Conservation (phyloP, 257 asterid genomes). For the Lycium barbarum region DNA sequence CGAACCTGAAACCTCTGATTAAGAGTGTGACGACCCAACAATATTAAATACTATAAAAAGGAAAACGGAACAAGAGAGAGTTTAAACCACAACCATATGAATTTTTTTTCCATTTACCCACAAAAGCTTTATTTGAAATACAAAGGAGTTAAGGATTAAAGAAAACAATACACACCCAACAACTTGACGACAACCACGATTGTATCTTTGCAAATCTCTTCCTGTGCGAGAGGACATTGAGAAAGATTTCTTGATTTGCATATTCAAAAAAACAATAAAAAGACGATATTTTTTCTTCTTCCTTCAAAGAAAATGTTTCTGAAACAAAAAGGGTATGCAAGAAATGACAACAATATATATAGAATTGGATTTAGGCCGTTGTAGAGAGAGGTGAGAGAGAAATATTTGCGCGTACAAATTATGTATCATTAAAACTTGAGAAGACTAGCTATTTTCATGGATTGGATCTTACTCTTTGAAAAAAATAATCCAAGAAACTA, state of each 20-base stretch:
- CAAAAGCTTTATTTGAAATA: not conserved
- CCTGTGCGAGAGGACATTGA: slow-evolving; percentile 68
- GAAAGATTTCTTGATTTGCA: slow-evolving; percentile 65
- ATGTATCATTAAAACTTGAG: not conserved
- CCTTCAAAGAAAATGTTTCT: not conserved
- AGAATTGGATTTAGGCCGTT: not conserved
- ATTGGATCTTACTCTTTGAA: not conserved
- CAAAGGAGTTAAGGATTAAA: not conserved
- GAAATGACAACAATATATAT: not conserved
- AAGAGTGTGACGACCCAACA: not conserved
- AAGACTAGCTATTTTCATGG: slow-evolving; percentile 10
- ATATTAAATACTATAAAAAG: not conserved
- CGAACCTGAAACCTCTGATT: no score
- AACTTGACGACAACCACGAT: slow-evolving; percentile 71
- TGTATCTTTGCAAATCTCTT: slow-evolving; percentile 75
- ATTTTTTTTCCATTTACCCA: no score
- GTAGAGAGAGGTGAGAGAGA: not conserved
- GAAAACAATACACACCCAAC: slow-evolving; percentile 62
- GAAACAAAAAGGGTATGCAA: slow-evolving; percentile 14
- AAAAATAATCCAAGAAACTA: not conserved
- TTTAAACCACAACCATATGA: no score
- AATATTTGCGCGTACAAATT: not conserved
- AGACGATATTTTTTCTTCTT: not conserved
- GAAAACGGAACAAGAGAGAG: not conserved
- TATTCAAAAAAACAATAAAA: slow-evolving; percentile 27